A percentile compares a stretch with the other conserved stretches of the same genome.
Conservation (phyloP, 176 grass and related monocot species). For the Thalia dealbata region DNA sequence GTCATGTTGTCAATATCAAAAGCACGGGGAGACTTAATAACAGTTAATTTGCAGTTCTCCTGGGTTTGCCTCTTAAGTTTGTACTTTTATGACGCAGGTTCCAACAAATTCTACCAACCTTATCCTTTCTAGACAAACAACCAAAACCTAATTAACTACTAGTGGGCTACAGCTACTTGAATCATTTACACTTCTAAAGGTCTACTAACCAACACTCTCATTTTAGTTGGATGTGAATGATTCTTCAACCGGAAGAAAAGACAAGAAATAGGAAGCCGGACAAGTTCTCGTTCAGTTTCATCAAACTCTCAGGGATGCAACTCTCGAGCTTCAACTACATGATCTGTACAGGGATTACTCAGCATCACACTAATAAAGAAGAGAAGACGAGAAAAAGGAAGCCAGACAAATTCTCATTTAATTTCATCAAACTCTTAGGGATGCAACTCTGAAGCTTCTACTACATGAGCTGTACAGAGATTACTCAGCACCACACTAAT, state of each 20-base stretch:
- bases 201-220: not conserved
- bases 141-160: not conserved
- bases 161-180: not conserved
- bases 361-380: too few relatives aligned
- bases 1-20: too few relatives aligned
- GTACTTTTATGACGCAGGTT: not conserved
- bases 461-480: not conserved
- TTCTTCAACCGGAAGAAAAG: not conserved
- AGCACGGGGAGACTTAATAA: too few relatives aligned
- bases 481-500: not conserved
- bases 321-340: not conserved
- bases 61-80: too few relatives aligned
- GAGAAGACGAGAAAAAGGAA: too few relatives aligned
- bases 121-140: too few relatives aligned
- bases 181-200: not conserved
- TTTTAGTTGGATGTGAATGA: not conserved
- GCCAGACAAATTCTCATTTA: too few relatives aligned
- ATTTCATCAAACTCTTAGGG: not conserved
- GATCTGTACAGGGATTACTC: not conserved
- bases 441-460: constrained; percentile 7
- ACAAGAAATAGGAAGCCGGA: not conserved
- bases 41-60: too few relatives aligned
- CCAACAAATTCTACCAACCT: not conserved
- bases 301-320: not conserved
- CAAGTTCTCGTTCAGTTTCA: not conserved